phyloP scores from a whole-genome alignment of 768 basidiomycete genomes.

The Amanita phalloides region DNA sequence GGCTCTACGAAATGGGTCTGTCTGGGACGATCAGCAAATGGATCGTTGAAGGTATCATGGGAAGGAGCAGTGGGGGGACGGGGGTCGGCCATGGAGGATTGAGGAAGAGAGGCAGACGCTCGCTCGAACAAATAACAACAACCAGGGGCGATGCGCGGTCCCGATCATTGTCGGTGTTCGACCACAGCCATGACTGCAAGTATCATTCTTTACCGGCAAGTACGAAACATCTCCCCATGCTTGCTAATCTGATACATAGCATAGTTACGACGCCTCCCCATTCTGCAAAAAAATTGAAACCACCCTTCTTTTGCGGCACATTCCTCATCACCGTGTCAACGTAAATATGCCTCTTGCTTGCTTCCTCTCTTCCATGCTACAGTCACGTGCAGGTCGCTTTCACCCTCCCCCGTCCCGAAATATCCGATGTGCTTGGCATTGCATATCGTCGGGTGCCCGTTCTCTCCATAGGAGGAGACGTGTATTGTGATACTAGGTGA shows the following conservation, averaged over 20 bases:
- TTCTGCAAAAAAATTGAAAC: constrained; percentile 42
- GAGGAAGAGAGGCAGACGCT: constrained; percentile 6
- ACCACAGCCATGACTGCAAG: constrained; percentile 6
- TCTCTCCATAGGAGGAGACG: constrained; percentile 47
- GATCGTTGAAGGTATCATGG: constrained; percentile 40
- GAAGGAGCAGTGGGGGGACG: constrained; percentile 24
- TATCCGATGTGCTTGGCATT: constrained; percentile 40
- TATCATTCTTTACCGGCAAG: constrained; percentile 39
- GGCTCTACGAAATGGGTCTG: constrained; percentile 54
- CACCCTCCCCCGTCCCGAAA: constrained; percentile 45
- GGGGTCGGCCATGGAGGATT: constrained; percentile 26
- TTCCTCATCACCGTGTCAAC: constrained; percentile 36
- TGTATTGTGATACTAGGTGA: constrained; percentile 36
- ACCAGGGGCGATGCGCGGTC: not conserved
- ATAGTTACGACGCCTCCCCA: constrained; percentile 42
- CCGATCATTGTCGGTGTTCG: not conserved
- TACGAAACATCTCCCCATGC: not conserved
- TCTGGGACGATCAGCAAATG: constrained; percentile 62
- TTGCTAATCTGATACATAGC: not conserved
- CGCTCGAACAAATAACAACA: not conserved
- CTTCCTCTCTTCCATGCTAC: not conserved
- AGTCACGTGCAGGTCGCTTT: constrained; percentile 24
- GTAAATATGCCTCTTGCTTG: constrained; percentile 18
- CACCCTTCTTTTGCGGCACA: constrained; percentile 35
- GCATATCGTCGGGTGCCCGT: constrained; percentile 39